phyloP scores from a whole-genome alignment of 192 early-diverging fungal genomes.

The Coemansia sp. region DNA sequence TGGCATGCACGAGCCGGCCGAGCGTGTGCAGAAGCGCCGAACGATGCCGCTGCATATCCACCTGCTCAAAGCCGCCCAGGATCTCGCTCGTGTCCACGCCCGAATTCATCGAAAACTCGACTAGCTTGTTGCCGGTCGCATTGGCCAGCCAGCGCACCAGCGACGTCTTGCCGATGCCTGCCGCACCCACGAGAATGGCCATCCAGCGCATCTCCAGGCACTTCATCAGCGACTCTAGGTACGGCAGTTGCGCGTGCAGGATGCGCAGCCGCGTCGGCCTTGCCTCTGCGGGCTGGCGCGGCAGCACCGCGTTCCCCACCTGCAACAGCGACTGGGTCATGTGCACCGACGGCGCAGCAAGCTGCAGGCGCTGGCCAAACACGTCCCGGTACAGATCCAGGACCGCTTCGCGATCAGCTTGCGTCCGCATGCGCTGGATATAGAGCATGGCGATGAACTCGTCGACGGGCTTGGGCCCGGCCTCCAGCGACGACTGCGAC shows the following conservation, averaged over 20 bases:
- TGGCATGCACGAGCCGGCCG: too few relatives aligned
- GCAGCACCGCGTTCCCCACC: conserved; percentile 59
- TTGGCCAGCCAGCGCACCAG: conserved; percentile 77
- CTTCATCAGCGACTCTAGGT: conserved; percentile 73
- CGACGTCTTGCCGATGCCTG: conserved; percentile 83
- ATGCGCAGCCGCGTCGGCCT: conserved; percentile 50
- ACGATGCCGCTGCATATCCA: conserved; percentile 72
- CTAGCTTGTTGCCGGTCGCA: conserved; percentile 73
- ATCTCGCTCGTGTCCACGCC: conserved; percentile 92
- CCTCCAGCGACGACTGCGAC: conserved; percentile 8
- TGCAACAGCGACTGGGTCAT: conserved; percentile 51
- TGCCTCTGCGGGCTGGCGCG: conserved; percentile 37
- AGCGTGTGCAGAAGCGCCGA: conserved; percentile 8
- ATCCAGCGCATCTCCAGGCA: conserved; percentile 89
- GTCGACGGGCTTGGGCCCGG: conserved; percentile 17
- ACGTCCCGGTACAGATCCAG: conserved; percentile 52
- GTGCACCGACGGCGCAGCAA: conserved; percentile 31
- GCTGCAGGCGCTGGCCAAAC: conserved; percentile 33
- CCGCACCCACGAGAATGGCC: conserved; percentile 81
- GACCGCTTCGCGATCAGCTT: conserved; percentile 62
- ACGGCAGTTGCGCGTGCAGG: conserved; percentile 58
- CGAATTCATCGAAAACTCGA: conserved; percentile 95
- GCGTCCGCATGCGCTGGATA: conserved; percentile 81
- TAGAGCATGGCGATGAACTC: conserved; percentile 81
- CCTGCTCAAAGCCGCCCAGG: conserved; percentile 96